Conservation (phyloP, 306 rosid genomes). For the Mucuna pruriens region DNA sequence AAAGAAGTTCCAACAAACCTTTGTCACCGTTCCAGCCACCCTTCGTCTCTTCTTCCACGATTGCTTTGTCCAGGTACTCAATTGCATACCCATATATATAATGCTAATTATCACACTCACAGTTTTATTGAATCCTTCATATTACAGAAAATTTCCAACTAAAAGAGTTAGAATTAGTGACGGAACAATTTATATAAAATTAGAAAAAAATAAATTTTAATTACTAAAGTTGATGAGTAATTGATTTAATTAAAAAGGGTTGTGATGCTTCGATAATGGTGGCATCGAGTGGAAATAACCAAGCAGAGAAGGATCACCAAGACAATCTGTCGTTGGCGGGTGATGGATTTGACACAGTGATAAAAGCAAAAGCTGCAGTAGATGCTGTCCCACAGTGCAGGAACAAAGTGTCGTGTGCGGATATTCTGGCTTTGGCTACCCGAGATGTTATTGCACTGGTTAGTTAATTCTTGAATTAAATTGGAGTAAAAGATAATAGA, state of each 20-base stretch:
- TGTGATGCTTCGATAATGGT: slow-evolving; percentile 71
- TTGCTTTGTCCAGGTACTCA: slow-evolving; percentile 77
- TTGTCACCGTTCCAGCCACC: slow-evolving; percentile 83
- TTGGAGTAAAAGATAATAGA: no score
- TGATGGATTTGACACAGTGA: slow-evolving; percentile 87
- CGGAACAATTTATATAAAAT: no score
- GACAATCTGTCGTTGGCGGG: slow-evolving; percentile 84
- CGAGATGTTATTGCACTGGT: slow-evolving; percentile 75
- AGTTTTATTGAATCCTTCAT: background rate
- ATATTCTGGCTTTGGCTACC: slow-evolving; percentile 78
- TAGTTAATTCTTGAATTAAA: slow-evolving; percentile 33
- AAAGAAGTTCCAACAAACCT: slow-evolving; percentile 68
- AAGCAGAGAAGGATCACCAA: slow-evolving; percentile 76
- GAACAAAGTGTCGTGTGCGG: slow-evolving; percentile 84
- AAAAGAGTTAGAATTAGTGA: no score
- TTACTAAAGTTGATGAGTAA: background rate
- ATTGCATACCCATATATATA: background rate
- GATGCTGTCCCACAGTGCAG: slow-evolving; percentile 67
- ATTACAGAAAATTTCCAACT: no score
- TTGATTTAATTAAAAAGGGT: slow-evolving; percentile 44
- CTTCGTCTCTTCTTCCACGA: slow-evolving; percentile 94
- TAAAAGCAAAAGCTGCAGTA: slow-evolving; percentile 79
- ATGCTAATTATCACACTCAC: no score
- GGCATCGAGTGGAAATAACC: slow-evolving; percentile 51
- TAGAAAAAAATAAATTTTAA: background rate